Conservation (phyloP, 1,284 basidiomycete species). For the Microbotryomycetes sp. region DNA sequence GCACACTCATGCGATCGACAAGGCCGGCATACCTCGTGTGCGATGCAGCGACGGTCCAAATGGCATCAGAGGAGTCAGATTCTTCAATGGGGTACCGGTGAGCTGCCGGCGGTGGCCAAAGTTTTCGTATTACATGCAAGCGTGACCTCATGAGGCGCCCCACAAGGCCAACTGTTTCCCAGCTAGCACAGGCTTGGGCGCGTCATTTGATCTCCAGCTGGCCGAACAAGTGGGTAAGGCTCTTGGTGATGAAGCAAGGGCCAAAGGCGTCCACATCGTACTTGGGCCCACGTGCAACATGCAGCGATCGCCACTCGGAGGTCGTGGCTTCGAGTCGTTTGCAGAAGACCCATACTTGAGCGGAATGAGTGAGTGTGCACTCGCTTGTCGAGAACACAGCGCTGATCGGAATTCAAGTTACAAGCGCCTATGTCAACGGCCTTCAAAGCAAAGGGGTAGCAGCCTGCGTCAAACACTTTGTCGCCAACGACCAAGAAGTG, state of each 20-base stretch:
- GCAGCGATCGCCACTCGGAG: slow-evolving; percentile 47
- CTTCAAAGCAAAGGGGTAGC: slow-evolving; percentile 26
- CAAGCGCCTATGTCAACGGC: slow-evolving; percentile 18
- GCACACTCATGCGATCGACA: not conserved
- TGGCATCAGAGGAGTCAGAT: slow-evolving; percentile 13
- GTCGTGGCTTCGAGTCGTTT: slow-evolving; percentile 60
- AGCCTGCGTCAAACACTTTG: slow-evolving; percentile 16
- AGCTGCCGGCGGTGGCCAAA: slow-evolving; percentile 13
- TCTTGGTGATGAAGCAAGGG: slow-evolving; percentile 15
- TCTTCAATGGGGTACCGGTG: slow-evolving; percentile 14
- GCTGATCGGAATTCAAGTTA: not conserved
- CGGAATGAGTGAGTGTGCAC: slow-evolving; percentile 4
- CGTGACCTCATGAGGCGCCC: slow-evolving; percentile 10
- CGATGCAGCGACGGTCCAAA: slow-evolving; percentile 15
- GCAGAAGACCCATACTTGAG: slow-evolving; percentile 45
- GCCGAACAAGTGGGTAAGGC: slow-evolving; percentile 8
- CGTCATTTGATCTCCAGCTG: slow-evolving; percentile 15
- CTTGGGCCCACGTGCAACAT: slow-evolving; percentile 51
- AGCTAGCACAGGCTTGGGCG: slow-evolving; percentile 17
- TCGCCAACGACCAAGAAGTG: slow-evolving; percentile 29
- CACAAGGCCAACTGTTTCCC: slow-evolving; percentile 40
- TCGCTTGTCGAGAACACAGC: too few relatives aligned
- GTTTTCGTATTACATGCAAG: too few relatives aligned
- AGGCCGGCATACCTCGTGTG: not conserved
- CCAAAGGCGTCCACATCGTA: slow-evolving; percentile 15